Conservation (phyloP, 345 rosid genomes). For the Murraya koenigii region DNA sequence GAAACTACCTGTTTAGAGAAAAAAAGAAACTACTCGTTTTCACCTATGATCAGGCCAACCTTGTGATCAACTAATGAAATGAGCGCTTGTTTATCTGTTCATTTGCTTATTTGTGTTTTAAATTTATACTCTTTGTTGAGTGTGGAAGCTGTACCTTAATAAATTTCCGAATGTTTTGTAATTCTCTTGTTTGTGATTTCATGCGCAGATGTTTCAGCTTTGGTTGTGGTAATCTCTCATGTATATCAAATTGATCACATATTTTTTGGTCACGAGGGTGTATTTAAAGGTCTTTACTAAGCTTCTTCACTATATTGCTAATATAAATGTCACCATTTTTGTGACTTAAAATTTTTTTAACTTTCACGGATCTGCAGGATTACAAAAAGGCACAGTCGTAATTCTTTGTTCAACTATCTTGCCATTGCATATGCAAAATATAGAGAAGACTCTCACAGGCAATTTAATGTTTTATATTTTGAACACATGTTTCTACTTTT, state of each 20-base stretch:
- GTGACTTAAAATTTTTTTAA: slow-evolving; percentile 12
- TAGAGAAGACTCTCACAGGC: slow-evolving; percentile 67
- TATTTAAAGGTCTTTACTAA: slow-evolving; percentile 50
- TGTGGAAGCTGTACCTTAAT: not conserved
- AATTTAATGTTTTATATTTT: slow-evolving; percentile 9
- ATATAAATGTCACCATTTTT: slow-evolving; percentile 1
- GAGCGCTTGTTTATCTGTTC: not conserved
- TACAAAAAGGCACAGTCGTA: slow-evolving; percentile 50
- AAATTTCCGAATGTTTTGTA: not conserved
- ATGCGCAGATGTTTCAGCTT: slow-evolving; percentile 60
- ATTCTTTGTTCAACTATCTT: slow-evolving; percentile 55
- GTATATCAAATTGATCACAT: slow-evolving; percentile 56
- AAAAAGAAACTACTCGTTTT: too few relatives aligned
- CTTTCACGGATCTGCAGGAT: slow-evolving; percentile 38
- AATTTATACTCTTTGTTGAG: not conserved
- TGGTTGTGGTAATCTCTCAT: slow-evolving; percentile 61
- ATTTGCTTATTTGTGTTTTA: not conserved
- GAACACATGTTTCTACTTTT: not conserved
- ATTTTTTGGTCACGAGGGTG: slow-evolving; percentile 57
- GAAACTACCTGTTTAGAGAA: too few relatives aligned
- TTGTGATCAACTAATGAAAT: not conserved
- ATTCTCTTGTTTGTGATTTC: slow-evolving; percentile 9
- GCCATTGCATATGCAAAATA: slow-evolving; percentile 46
- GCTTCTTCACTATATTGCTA: slow-evolving; percentile 12
- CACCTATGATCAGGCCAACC: not conserved